A percentile compares a stretch with the other conserved stretches of the same genome.
Evolutionary conservation across 257 asterid species (phyloP).

Genomic region (Primulina huaijiensis): DNA sequence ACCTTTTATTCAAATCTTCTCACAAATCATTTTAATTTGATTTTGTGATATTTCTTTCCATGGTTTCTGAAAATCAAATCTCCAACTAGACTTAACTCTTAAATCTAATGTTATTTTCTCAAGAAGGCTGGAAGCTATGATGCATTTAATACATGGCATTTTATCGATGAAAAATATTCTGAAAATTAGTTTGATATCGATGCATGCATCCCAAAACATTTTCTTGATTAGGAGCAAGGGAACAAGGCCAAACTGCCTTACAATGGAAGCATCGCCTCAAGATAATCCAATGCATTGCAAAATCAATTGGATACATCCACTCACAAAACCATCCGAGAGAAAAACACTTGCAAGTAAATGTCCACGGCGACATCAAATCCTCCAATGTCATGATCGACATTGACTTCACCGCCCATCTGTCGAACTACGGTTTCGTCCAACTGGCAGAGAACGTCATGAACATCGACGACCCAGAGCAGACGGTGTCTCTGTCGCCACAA

Average conservation of each 20-base stretch:
- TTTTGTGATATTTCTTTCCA: too few relatives aligned
- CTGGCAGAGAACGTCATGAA: slow-evolving; percentile 36
- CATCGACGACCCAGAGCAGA: slow-evolving; percentile 32
- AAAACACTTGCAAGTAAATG: slow-evolving; percentile 36
- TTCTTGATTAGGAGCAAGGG: slow-evolving; percentile 40
- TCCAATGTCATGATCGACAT: slow-evolving; percentile 50
- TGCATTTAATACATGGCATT: too few relatives aligned
- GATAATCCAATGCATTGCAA: slow-evolving; percentile 37
- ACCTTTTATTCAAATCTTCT: too few relatives aligned
- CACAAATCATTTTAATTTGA: too few relatives aligned
- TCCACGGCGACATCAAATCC: slow-evolving; percentile 58
- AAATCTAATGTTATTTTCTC: too few relatives aligned
- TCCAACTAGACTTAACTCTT: too few relatives aligned
- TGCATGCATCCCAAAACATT: neutral
- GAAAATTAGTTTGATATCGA: too few relatives aligned
- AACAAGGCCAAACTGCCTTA: slow-evolving; percentile 46
- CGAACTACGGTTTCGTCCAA: slow-evolving; percentile 50
- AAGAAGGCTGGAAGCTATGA: too few relatives aligned
- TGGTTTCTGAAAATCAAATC: too few relatives aligned
- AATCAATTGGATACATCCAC: slow-evolving; percentile 49
- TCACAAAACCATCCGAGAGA: slow-evolving; percentile 37
- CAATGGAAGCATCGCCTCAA: slow-evolving; percentile 47
- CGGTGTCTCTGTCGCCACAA: neutral
- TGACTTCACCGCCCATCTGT: slow-evolving; percentile 45
- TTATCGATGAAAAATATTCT: too few relatives aligned